Base-by-base conservation (phyloP, 2,329 filamentous ascomycete species). In the Aureobasidium lini region DNA sequence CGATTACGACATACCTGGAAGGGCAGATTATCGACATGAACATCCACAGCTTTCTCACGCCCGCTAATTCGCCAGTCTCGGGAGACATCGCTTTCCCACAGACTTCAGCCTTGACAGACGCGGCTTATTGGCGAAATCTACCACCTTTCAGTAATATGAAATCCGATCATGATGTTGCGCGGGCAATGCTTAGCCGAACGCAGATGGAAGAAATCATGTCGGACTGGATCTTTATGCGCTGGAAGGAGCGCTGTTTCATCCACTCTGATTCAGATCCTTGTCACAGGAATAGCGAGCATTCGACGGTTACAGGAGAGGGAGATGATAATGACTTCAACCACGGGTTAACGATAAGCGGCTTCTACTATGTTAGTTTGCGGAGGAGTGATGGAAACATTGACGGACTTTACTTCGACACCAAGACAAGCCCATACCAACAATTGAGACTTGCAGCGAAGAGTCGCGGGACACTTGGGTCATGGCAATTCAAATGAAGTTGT, bases 1-100 rank as follows among this genome's bases (percentile, higher is more conserved):
- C 77, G 8, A 87, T 87, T 60, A 82, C 82, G 15, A 87, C 84
- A 2, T 87, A 84, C 66, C 77, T 87, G 46, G 84, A 87, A 74
- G 85, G 85, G 58, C 85, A 88, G 67, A 86, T 88, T 61, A 81
- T 88, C 62, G 85, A 88, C 68, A 83, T 80, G 65, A 69, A 68
- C 44, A 74, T 70, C 4, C 73, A 79, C 67, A 77, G 73, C 49
- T 74, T 88, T 64, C 73, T 81, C 53, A 82, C 79, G 10, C 70
- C 70, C 9, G 56, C 63, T 60, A 65, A 40, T 66, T 59, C 58
- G 18, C 57, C 61, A 50, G 39, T 32, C 31, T 15, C 34, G 1
- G 28, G 47, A 28, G 28, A 13, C 10, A 62, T 63, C 34, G 46
- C 43, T 3, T 63, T 62, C 16, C 62, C 62, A n/a, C 57, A 48